Conservation (phyloP, 192 early-diverging fungal species). For the Backusella circina region DNA sequence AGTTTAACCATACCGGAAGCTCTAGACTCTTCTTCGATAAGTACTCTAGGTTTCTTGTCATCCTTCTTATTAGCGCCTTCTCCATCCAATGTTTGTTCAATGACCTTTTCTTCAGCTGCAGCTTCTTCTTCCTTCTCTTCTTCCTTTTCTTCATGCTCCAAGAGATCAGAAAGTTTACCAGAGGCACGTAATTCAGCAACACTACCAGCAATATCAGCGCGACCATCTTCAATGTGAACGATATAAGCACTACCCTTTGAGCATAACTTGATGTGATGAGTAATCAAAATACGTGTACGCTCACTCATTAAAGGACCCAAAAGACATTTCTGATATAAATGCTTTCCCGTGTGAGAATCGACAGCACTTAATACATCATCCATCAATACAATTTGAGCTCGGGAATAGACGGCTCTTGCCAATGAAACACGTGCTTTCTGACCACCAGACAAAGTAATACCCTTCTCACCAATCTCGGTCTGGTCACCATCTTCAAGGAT, state of each 20-base stretch:
- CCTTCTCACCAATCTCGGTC: slow-evolving; percentile 82
- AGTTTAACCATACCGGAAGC: slow-evolving; percentile 73
- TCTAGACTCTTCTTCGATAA: slow-evolving; percentile 80
- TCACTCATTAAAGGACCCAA: slow-evolving; percentile 54
- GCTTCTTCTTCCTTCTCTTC: slow-evolving; percentile 15
- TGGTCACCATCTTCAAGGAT: slow-evolving; percentile 81
- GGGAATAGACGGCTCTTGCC: slow-evolving; percentile 84
- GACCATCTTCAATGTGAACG: slow-evolving; percentile 50
- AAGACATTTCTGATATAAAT: slow-evolving; percentile 77
- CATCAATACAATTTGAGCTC: slow-evolving; percentile 63
- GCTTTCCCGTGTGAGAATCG: slow-evolving; percentile 87
- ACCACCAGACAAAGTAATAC: slow-evolving; percentile 80
- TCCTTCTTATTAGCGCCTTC: slow-evolving; percentile 1
- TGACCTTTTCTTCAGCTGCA: slow-evolving; percentile 16
- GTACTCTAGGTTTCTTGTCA: slow-evolving; percentile 33
- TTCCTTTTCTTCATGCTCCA: slow-evolving; percentile 36
- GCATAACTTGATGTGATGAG: slow-evolving; percentile 70
- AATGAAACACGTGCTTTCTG: slow-evolving; percentile 88
- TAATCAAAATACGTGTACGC: slow-evolving; percentile 80
- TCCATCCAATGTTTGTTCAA: neutral
- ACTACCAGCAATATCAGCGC: slow-evolving; percentile 30
- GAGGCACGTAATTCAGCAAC: slow-evolving; percentile 29
- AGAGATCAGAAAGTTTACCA: slow-evolving; percentile 24
- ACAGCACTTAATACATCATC: slow-evolving; percentile 93
- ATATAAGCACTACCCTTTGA: slow-evolving; percentile 48